These are phyloP conservation scores for Nigrospora oryzae DNA, from an alignment of 2,329 filamentous ascomycete species.

Conservation along the genomic window DNA sequence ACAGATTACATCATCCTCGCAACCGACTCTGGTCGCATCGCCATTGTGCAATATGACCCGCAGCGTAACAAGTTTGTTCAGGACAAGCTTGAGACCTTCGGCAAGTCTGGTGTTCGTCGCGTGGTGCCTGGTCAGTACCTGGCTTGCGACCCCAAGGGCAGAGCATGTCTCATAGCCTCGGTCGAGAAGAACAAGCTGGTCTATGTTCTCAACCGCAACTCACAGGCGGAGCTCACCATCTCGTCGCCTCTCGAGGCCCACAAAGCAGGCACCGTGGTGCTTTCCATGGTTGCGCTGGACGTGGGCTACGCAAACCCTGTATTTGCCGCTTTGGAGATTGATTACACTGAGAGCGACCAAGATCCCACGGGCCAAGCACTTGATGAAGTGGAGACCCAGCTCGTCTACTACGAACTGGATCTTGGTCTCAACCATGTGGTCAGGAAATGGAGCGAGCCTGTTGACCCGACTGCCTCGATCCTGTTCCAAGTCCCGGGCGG, in stretches of 20 bases:
- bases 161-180: slow-evolving; percentile 88
- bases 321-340: slow-evolving; percentile 89
- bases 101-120: slow-evolving; percentile 89
- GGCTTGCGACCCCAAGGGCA: slow-evolving; percentile 88
- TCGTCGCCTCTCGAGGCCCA: slow-evolving; percentile 96
- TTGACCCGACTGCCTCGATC: slow-evolving; percentile 80
- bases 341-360: slow-evolving; percentile 86
- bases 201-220: slow-evolving; percentile 93
- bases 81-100: slow-evolving; percentile 93
- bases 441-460: slow-evolving; percentile 88
- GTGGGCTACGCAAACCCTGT: slow-evolving; percentile 96
- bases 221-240: slow-evolving; percentile 90
- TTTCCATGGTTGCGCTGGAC: slow-evolving; percentile 80
- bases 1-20: slow-evolving; percentile 93
- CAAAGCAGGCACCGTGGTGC: slow-evolving; percentile 83
- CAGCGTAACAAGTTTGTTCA: slow-evolving; percentile 81
- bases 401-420: slow-evolving; percentile 97
- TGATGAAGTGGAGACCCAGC: slow-evolving; percentile 74
- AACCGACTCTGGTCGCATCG: slow-evolving; percentile 90
- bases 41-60: slow-evolving; percentile 85
- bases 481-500: slow-evolving; percentile 95
- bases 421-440: slow-evolving; percentile 96
- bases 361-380: slow-evolving; percentile 80
- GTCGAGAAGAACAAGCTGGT: slow-evolving; percentile 99
- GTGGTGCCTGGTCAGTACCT: slow-evolving; percentile 95